A percentile compares a stretch with the other conserved stretches of the same genome.
These are phyloP conservation scores for Phyllachora maydis DNA, from an alignment of 2,329 filamentous ascomycete species.

Conservation along the genomic window DNA sequence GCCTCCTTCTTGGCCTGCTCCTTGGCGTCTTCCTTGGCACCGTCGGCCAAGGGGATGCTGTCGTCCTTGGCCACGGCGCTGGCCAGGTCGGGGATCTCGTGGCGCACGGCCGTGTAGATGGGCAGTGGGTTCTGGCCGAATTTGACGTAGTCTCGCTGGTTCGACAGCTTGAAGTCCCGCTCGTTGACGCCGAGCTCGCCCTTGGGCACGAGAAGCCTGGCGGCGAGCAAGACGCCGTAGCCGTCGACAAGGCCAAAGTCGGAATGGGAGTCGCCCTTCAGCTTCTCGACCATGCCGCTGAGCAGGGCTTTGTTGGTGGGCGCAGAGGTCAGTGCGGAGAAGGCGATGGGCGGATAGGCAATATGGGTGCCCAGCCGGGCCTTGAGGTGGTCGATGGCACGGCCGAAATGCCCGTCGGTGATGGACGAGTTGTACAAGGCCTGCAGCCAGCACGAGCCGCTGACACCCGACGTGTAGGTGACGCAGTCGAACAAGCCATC, in stretches of 20 bases:
- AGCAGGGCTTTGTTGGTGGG: conserved; percentile 88
- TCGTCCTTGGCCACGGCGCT: conserved; percentile 15
- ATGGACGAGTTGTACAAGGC: conserved; percentile 71
- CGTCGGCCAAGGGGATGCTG: conserved; percentile 9
- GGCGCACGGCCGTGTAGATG: conserved; percentile 87
- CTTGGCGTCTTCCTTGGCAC: conserved; percentile 25
- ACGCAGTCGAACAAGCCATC: conserved; percentile 83
- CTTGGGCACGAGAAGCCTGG: conserved; percentile 66
- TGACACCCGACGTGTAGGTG: conserved; percentile 90
- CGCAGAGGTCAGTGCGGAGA: conserved; percentile 62
- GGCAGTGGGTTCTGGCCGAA: conserved; percentile 70
- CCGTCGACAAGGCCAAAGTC: conserved; percentile 84
- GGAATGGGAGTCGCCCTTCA: conserved; percentile 61
- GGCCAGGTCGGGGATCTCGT: conserved; percentile 65
- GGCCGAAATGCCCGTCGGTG: conserved; percentile 41
- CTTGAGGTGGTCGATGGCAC: conserved; percentile 70
- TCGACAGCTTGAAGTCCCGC: conserved; percentile 75
- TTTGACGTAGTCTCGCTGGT: conserved; percentile 56
- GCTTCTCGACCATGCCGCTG: conserved; percentile 75
- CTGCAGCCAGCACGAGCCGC: conserved; percentile 91
- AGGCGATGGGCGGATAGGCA: conserved; percentile 71
- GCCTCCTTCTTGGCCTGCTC: conserved; percentile 40
- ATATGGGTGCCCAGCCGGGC: conserved; percentile 72
- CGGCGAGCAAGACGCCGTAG: conserved; percentile 72
- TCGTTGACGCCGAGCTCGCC: conserved; percentile 62